Percentiles rank a stretch among this genome's conserved stretches.
These are phyloP conservation scores for Phytophthora macrochlamydospora DNA, from an alignment of 352 stramenopile genomes.

Conservation along the genomic window DNA sequence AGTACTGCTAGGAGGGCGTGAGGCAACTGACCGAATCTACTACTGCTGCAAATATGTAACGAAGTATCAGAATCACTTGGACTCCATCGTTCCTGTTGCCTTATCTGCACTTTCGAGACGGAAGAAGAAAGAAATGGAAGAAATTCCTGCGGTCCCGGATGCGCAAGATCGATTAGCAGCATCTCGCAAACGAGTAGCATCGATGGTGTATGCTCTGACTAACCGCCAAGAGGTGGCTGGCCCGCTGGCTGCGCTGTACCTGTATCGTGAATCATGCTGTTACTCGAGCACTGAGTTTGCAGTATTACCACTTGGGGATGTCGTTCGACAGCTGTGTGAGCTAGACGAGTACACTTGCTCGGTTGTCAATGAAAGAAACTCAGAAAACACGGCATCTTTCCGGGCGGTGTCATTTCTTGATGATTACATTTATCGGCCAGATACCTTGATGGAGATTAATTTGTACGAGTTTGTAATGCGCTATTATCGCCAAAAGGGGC, in stretches of 20 bases:
- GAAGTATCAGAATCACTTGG: conserved; percentile 1
- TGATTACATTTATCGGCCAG: neutral
- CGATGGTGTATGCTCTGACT: conserved; percentile 1
- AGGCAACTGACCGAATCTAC: conserved; percentile 1
- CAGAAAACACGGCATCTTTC: neutral
- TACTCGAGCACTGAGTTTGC: conserved; percentile 2
- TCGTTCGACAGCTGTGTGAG: neutral
- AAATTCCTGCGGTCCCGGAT: neutral
- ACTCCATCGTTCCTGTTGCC: conserved; percentile 1
- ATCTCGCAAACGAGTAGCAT: neutral
- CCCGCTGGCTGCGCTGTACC: neutral
- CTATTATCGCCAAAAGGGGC: neutral
- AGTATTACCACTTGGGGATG: neutral
- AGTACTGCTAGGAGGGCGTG: neutral
- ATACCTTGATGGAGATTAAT: neutral
- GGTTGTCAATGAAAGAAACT: neutral
- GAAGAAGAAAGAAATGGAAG: neutral
- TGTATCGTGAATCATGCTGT: neutral
- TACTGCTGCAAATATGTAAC: conserved; percentile 8
- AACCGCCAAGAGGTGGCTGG: conserved; percentile 4
- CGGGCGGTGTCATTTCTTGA: neutral
- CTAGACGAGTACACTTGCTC: neutral
- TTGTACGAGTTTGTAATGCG: neutral
- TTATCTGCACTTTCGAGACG: neutral
- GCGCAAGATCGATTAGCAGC: neutral